Conservation (phyloP, 345 rosid genomes). For the Brassica carinata region DNA sequence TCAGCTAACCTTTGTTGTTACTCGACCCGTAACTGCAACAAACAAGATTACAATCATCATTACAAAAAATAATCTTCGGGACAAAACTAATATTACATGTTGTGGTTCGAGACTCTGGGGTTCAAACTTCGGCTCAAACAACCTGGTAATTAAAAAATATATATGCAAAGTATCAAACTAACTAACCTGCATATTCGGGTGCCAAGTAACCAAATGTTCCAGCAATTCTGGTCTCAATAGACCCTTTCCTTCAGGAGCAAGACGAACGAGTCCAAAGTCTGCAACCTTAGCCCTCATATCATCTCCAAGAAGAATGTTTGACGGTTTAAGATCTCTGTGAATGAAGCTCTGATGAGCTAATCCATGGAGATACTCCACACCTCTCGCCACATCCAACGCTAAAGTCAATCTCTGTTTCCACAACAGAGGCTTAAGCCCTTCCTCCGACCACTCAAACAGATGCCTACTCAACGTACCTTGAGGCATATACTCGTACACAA, state of each 20-base stretch:
- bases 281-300: constrained; percentile 93
- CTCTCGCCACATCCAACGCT: constrained; percentile 91
- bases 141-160: too few relatives aligned
- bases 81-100: too few relatives aligned
- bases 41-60: not conserved
- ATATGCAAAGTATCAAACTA: not conserved
- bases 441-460: constrained; percentile 69
- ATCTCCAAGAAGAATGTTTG: constrained; percentile 87
- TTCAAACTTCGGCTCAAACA: too few relatives aligned
- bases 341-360: constrained; percentile 93
- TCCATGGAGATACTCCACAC: constrained; percentile 89
- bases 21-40: constrained; percentile 84
- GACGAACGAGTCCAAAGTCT: constrained; percentile 91
- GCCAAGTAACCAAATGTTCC: constrained; percentile 97
- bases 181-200: constrained; percentile 88
- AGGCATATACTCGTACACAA: constrained; percentile 87
- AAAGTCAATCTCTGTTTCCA: constrained; percentile 81
- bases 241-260: constrained; percentile 84
- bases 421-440: constrained; percentile 64
- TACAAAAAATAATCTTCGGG: too few relatives aligned
- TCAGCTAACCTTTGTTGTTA: constrained; percentile 86
- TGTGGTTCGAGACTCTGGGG: too few relatives aligned
- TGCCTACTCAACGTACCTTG: constrained; percentile 75
- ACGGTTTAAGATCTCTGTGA: constrained; percentile 88
- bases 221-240: constrained; percentile 81